Percentiles rank a stretch among this genome's conserved stretches.
phyloP scores from a whole-genome alignment of 2,329 filamentous ascomycete genomes.

The Nigrospora oryzae region DNA sequence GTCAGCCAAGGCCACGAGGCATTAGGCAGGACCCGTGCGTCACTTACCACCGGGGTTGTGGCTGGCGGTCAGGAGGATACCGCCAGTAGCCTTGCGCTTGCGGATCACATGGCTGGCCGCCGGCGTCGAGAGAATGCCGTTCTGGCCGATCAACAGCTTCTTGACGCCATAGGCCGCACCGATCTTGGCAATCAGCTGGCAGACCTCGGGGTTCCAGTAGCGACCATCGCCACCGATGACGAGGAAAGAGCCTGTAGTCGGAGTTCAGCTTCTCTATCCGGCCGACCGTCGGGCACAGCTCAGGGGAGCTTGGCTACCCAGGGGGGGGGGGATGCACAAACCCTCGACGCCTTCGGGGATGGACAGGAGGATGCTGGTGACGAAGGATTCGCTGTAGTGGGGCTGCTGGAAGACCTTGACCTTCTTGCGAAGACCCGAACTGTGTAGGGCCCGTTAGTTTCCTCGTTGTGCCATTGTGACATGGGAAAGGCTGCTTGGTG shows the following conservation, averaged over 20 bases:
- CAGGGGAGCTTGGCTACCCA: background rate
- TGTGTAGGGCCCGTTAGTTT: conserved; percentile 28
- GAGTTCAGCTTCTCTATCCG: background rate
- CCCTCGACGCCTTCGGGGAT: conserved; percentile 90
- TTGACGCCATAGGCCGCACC: conserved; percentile 95
- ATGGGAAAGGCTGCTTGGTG: no score
- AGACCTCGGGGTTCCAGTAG: conserved; percentile 94
- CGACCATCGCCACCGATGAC: conserved; percentile 97
- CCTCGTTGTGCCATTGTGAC: background rate
- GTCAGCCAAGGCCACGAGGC: background rate
- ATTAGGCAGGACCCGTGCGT: background rate
- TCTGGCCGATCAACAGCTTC: conserved; percentile 93
- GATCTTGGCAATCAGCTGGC: conserved; percentile 96
- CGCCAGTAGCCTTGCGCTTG: conserved; percentile 88
- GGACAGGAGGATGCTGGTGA: conserved; percentile 87
- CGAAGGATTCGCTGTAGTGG: conserved; percentile 93
- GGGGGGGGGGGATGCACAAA: conserved; percentile 18
- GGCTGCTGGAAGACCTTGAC: conserved; percentile 94
- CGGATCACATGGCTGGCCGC: conserved; percentile 94
- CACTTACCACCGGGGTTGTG: conserved; percentile 91
- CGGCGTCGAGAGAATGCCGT: conserved; percentile 94
- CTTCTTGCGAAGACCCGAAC: conserved; percentile 97
- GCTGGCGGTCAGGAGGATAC: conserved; percentile 92
- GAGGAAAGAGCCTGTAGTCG: conserved; percentile 57
- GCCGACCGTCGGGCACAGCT: conserved; percentile 3